These are phyloP conservation scores for Talaromyces pinophilus DNA, from an alignment of 2,329 filamentous ascomycete genomes.

Conservation along the genomic window DNA sequence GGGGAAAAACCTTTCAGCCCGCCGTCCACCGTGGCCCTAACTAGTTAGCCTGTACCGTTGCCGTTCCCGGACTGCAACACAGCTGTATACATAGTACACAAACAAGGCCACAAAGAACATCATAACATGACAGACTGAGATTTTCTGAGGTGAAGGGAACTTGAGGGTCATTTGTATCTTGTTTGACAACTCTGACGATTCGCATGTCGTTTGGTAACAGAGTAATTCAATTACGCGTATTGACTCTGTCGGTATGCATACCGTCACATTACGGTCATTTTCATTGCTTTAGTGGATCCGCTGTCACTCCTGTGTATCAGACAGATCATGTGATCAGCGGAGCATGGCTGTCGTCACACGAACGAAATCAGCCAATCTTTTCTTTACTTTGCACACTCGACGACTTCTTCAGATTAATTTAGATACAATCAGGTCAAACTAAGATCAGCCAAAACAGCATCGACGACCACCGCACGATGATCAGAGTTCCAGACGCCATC, in stretches of 20 bases:
- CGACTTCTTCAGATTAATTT: background rate
- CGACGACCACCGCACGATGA: conserved; percentile 59
- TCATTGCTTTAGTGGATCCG: background rate
- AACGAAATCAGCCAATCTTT: background rate
- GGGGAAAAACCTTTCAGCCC: conserved; percentile 9
- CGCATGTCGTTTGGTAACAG: background rate
- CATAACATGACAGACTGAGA: background rate
- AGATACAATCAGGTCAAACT: background rate
- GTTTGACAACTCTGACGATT: background rate
- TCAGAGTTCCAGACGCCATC: conserved; percentile 58
- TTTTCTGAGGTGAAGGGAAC: background rate
- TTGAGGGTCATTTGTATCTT: background rate
- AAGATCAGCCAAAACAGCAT: conserved; percentile 38
- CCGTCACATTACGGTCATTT: conserved; percentile 1
- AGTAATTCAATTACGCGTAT: conserved; percentile 10
- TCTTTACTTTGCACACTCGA: background rate
- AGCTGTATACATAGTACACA: background rate
- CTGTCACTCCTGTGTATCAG: background rate
- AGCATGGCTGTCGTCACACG: background rate
- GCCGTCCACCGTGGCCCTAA: background rate
- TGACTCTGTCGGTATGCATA: background rate
- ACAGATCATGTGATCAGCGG: background rate
- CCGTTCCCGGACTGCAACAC: background rate
- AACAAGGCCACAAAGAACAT: background rate
- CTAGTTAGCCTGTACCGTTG: background rate